Evolutionary conservation across 2,329 filamentous ascomycete genomes (phyloP), one percentile per base, ranked within the genome.

Genomic region (Monascus ruber): DNA sequence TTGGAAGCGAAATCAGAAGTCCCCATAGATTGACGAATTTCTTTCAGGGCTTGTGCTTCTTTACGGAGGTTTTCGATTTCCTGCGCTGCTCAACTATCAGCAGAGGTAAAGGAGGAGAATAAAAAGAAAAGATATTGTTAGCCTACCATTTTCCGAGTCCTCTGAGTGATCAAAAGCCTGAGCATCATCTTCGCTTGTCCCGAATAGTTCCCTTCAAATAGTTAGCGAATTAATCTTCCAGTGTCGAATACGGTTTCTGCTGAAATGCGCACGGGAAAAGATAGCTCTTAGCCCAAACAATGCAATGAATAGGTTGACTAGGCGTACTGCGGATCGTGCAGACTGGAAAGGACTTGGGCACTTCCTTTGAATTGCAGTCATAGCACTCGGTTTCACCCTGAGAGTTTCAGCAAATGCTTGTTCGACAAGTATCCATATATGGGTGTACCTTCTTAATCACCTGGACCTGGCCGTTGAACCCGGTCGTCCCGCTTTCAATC

Each of bases 281-380:
- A 60, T 96, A 98, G 59, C 87, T 94, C 66, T 96, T 98, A 17
- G 77, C 89, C 91, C 91, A 98, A 2, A 98, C 89, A 45, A 98
- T 98, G 66, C 91, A 96, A 64, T 98, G 91, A 33, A 98, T 96
- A 1, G 89, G 85, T 54, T 96, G 89, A 48, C 84, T 94, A 0
- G 91, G 91, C 0, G 88, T 98, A 60, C 86, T 95, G 59, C 91
- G 79, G 52, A 98, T 96, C 1, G 91, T 98, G 67, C 91, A 98
- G 33, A 96, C 88, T 1, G 91, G 88, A 55, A 93, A 96, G 1
- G 83, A 83, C 60, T 94, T 96, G 5, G 89, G 89, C 1, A 83
- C 79, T 44, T 89, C 83, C 62, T 98, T 98, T 2, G 79, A 75
- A 9, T 79, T 83, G 67, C 91, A 98, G 58, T 98, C 91, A 62